Conservation (phyloP, 2,329 filamentous ascomycete genomes). For the Penicillium sp. region DNA sequence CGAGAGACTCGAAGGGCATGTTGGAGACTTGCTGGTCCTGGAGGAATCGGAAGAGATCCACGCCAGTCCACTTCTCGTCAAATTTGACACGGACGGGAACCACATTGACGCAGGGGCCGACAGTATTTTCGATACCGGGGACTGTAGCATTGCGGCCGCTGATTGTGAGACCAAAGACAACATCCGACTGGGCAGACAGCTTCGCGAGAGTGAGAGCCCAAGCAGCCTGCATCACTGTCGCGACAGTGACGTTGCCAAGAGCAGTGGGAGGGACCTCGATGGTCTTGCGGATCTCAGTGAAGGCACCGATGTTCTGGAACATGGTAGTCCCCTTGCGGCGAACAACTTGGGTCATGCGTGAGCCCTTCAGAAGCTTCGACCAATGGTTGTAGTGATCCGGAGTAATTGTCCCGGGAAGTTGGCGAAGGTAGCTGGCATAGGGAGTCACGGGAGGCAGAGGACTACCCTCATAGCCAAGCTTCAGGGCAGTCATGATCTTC, state of each 20-base stretch:
- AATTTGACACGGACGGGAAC: slow-evolving; percentile 59
- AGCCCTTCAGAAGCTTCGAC: slow-evolving; percentile 54
- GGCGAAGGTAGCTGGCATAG: slow-evolving; percentile 46
- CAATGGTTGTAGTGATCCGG: slow-evolving; percentile 56
- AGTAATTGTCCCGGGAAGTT: slow-evolving; percentile 37
- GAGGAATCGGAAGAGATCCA: slow-evolving; percentile 51
- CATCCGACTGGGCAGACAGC: slow-evolving; percentile 50
- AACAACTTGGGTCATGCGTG: slow-evolving; percentile 46
- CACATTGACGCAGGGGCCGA: slow-evolving; percentile 64
- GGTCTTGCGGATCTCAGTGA: slow-evolving; percentile 33
- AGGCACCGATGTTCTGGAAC: slow-evolving; percentile 35
- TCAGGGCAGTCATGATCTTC: slow-evolving; percentile 57
- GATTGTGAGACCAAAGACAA: slow-evolving; percentile 63
- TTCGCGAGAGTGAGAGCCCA: slow-evolving; percentile 61
- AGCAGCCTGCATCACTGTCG: slow-evolving; percentile 61
- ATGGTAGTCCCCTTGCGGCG: slow-evolving; percentile 31
- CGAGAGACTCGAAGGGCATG: slow-evolving; percentile 53
- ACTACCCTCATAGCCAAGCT: slow-evolving; percentile 48
- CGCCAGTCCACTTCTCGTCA: slow-evolving; percentile 46
- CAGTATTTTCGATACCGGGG: slow-evolving; percentile 51
- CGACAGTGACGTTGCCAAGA: slow-evolving; percentile 55
- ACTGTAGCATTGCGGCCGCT: slow-evolving; percentile 59
- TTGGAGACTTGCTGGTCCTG: slow-evolving; percentile 56
- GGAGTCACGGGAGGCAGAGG: slow-evolving; percentile 39
- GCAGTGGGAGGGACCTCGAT: slow-evolving; percentile 43